Evolutionary conservation across 352 stramenopile genomes (phyloP), one percentile per base, ranked within the genome.

Genomic region (Globisporangium middletonii): DNA sequence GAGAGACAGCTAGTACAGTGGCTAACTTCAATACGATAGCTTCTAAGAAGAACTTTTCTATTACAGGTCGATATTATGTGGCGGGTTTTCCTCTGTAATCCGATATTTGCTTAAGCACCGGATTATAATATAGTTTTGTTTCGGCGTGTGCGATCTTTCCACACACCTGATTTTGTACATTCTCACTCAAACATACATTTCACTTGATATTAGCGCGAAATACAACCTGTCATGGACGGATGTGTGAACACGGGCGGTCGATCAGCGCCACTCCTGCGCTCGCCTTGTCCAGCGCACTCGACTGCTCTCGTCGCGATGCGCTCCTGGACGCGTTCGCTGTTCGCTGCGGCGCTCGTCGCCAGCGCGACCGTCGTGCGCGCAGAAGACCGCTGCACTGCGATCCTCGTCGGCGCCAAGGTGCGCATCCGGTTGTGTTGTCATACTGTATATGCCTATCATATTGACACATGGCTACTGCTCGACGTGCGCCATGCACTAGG

Each of bases 391-490:
- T 92, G 83, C 72, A 92, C 83, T 0, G 77, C 83, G 46, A 90
- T 92, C 67, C 65, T 92, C 58, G 79, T 92, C 16, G 83, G 83
- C 33, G 75, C 78, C 44, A 87, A 91, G 69, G 76, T 89, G 30
- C 48, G 59, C 59, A 4, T 27, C 12, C 3, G 3, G 43, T 23
- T 23, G 23, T 23, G 23, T 23, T 11, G 7, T 12, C 45, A 44
- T 2, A 30, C 16, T 35, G 18, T 45, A 30, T 59, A 48, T 2
- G 15, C 49, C 3, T 30, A 45, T 4, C 26, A 38, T 44, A 26
- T 19, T 38, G 33, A 38, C 33, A 6, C 23, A 13, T 27, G 16
- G 7, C 11, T 38, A 44, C n/a, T 50, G 52, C 9, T 8, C 46
- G 33, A 38, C 33, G 33, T 11, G 33, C 33, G 33, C 33, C 9